Evolutionary conservation across 2,329 filamentous ascomycete genomes (phyloP), one percentile per base, ranked within the genome.

Genomic region (Microdochium paspali): DNA sequence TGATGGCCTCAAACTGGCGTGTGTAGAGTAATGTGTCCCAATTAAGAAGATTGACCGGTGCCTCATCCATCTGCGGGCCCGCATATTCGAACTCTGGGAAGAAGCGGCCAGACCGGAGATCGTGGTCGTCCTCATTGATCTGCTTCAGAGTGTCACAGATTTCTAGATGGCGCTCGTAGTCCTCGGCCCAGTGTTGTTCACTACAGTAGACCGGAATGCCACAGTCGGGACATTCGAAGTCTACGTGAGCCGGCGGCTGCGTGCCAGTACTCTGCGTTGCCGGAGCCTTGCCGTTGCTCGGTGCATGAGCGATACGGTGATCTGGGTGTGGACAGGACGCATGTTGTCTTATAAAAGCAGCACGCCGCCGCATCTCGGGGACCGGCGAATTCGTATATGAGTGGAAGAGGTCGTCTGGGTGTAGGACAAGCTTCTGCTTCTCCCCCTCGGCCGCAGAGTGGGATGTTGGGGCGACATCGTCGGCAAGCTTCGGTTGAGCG

Each of bases 21-120:
- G 90, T 94, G 63, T 95, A 98, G 61, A 98, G 73, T 57, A 94
- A 88, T 0, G 93, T 97, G 66, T 98, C 93, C 93, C 93, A 98
- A 65, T 94, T 98, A 40, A 86, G 95, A 86, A 98, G 90, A 67
- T 98, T 98, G 55, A 96, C 81, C 54, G 93, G 76, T 28, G 90
- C 87, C 64, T 96, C 91, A 54, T 96, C 90, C 63, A 96, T 82
- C 69, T 96, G 90, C 47, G 84, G 76, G 13, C 85, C 87, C 0
- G 93, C 90, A 61, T 95, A 95, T 51, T 90, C 82, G 60, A 95
- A 97, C 65, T 98, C 94, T 13, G 87, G 84, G 66, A 98, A 98
- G 65, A 89, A 85, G 24, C 93, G 80, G 3, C 93, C 93, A 18
- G 89, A 95, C 45, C 86, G 77, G 55, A 98, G 69, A 64, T 98